These are phyloP conservation scores for Hericium rajendrae DNA, from an alignment of 768 basidiomycete species.

Conservation along the genomic window DNA sequence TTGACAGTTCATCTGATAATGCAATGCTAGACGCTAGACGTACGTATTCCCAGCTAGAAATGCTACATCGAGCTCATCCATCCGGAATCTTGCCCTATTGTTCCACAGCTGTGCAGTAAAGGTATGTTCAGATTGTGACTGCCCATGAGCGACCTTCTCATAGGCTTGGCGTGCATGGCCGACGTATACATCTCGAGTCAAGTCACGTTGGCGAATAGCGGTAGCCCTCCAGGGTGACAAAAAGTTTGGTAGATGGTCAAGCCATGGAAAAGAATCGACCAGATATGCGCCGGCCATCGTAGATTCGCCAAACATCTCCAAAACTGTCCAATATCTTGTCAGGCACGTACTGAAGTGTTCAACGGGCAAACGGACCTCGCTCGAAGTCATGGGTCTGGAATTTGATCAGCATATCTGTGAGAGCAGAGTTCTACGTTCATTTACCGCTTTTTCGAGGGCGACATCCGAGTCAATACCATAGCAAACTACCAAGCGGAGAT, in stretches of 20 bases:
- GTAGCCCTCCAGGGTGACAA: not conserved
- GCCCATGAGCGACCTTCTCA: not conserved
- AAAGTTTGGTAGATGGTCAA: not conserved
- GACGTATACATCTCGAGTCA: not conserved
- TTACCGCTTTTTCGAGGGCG: not conserved
- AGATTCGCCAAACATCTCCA: not conserved
- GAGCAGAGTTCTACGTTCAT: not conserved
- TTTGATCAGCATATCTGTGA: too few relatives aligned
- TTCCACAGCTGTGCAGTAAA: not conserved
- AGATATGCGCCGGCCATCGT: not conserved
- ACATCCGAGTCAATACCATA: not conserved
- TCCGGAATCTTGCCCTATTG: not conserved
- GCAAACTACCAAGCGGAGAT: not conserved
- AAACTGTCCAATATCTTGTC: not conserved
- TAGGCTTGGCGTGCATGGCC: not conserved
- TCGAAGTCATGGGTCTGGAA: not conserved
- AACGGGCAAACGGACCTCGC: not conserved
- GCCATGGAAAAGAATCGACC: not conserved
- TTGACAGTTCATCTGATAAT: not conserved
- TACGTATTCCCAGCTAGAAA: not conserved
- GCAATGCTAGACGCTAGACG: not conserved
- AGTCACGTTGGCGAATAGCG: not conserved
- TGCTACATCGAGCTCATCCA: not conserved
- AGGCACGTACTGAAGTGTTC: not conserved
- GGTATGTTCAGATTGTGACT: not conserved